Base-by-base conservation (phyloP, 306 rosid genomes). In the Dryas drummondii region DNA sequence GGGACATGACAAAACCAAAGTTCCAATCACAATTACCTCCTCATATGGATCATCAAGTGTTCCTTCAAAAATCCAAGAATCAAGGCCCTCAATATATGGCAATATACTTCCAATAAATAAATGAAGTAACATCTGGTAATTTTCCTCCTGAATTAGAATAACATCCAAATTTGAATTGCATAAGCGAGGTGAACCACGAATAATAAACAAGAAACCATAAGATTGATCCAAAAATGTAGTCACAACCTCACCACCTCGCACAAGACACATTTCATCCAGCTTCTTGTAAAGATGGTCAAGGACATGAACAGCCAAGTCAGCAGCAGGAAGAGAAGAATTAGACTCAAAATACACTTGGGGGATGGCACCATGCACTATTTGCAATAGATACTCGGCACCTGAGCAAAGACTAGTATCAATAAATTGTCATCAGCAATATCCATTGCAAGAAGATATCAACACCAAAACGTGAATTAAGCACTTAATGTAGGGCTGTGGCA, bases 11-110 rank as follows among this genome's bases (percentile, higher is more conserved):
- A 70, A 66, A 9, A 52, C 56, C 56, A 52, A 76, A 74, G 79
- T 60, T 32, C 70, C 70, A 58, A 66, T 75, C 66, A 81, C 46
- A 72, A 59, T 86, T 84, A 94, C 98, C 97, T 94, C 97, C 80
- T 89, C 91, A 84, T 77, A 90, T 80, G 98, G 98, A 84, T 94
- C 97, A 73, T 94, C 91, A 47, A 94, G 94, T 70, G 85, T 83
- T 84, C 98, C 98, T 78, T 94, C 98, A 84, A 94, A 94, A 87
- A 94, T 96, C 97, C 98, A 94, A 49, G 94, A 94, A 90, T 94
- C 98, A 70, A 94, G 96, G 80, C 90, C 91, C 88, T 94, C 94
- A 46, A 94, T 82, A 70, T 90, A 90, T 12, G 98, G 97, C 86
- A 94, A 86, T 71, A 94, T 73, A 87, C 97, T 91, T 75, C 89